phyloP scores from a whole-genome alignment of 495 filamentous ascomycete genomes.

The Neurospora hispaniola region DNA sequence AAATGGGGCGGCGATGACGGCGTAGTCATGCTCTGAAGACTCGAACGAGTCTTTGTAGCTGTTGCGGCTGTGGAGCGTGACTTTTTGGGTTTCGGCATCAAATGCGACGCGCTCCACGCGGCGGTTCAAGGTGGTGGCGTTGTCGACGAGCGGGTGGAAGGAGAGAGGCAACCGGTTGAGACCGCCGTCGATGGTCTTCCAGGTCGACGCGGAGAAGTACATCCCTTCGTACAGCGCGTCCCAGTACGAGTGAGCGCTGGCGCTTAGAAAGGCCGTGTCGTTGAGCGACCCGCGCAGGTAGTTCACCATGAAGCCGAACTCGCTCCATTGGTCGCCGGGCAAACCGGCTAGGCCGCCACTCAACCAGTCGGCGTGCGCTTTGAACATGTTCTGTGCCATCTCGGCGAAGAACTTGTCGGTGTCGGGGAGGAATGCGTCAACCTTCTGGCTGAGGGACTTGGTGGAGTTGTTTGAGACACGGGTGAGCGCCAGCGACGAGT shows the following conservation, averaged over 20 bases:
- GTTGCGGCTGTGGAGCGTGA: constrained; percentile 38
- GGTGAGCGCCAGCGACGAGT: constrained; percentile 26
- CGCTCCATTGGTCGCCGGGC: constrained; percentile 43
- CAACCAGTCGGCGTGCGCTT: constrained; percentile 47
- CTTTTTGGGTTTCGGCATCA: constrained; percentile 26
- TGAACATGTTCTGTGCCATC: constrained; percentile 50
- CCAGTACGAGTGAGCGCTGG: constrained; percentile 23
- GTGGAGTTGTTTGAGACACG: constrained; percentile 27
- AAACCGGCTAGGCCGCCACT: constrained; percentile 26
- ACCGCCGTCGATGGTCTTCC: constrained; percentile 54
- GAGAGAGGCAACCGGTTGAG: constrained; percentile 49
- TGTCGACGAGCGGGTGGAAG: constrained; percentile 48
- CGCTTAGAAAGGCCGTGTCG: constrained; percentile 39
- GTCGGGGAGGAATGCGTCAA: constrained; percentile 16
- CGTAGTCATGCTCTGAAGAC: constrained; percentile 51
- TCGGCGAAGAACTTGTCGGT: constrained; percentile 27
- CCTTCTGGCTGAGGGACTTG: constrained; percentile 25
- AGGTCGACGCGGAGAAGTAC: constrained; percentile 50
- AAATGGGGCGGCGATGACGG: constrained; percentile 53
- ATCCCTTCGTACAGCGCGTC: constrained; percentile 35
- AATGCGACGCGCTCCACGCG: constrained; percentile 38
- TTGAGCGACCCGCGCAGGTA: constrained; percentile 44
- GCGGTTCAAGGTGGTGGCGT: constrained; percentile 43
- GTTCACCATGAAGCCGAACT: constrained; percentile 51
- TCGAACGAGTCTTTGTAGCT: constrained; percentile 30